Evolutionary conservation across 2,329 filamentous ascomycete genomes (phyloP).

Genomic region (Pseudopyrenochaeta lycopersici): DNA sequence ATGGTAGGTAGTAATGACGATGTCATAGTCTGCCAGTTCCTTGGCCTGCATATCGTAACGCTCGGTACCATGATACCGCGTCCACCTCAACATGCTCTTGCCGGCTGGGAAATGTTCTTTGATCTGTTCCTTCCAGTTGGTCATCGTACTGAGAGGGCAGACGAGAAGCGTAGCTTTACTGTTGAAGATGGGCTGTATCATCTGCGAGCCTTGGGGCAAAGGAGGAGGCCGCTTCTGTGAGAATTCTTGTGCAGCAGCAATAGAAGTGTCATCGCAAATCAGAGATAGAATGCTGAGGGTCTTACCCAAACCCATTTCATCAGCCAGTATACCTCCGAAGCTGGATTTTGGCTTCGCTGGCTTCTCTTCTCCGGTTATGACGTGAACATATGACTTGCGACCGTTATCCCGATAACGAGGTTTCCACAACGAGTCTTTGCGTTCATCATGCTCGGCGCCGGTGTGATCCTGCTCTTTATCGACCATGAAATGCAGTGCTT

Average conservation of each 20-base stretch:
- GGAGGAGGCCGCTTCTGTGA: constrained; percentile 59
- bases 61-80: constrained; percentile 86
- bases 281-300: constrained; percentile 82
- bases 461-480: constrained; percentile 74
- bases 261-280: constrained; percentile 66
- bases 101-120: constrained; percentile 76
- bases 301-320: constrained; percentile 63
- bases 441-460: constrained; percentile 68
- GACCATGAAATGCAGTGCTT: constrained; percentile 87
- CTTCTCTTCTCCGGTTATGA: constrained; percentile 73
- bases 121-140: constrained; percentile 95
- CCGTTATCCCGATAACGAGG: constrained; percentile 65
- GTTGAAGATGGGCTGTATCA: constrained; percentile 62
- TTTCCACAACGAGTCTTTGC: constrained; percentile 81
- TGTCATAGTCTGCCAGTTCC: constrained; percentile 76
- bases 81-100: constrained; percentile 67
- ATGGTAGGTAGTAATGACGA: constrained; percentile 93
- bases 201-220: constrained; percentile 1
- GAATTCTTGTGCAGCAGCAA: constrained; percentile 71
- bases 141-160: constrained; percentile 87
- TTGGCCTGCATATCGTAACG: constrained; percentile 69
- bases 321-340: constrained; percentile 59
- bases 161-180: constrained; percentile 84
- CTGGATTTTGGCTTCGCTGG: constrained; percentile 45
- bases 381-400: constrained; percentile 75